Base-by-base conservation (phyloP, 495 filamentous ascomycete species). In the Cercophora newfieldiana region DNA sequence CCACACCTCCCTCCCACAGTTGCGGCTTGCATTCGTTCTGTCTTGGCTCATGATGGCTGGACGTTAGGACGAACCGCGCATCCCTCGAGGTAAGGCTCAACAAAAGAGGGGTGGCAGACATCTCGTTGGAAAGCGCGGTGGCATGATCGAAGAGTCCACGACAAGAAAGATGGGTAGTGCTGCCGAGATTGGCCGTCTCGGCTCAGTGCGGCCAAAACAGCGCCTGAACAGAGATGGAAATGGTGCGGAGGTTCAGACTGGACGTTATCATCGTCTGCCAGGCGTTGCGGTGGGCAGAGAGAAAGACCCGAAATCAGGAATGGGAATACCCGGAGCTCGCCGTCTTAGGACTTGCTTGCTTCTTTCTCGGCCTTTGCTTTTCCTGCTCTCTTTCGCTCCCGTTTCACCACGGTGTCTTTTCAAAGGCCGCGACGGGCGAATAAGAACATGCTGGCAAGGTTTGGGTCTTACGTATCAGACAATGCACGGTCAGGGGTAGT, bases 391-490 rank as follows among this genome's bases (percentile, higher is more conserved):
- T n/a, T n/a, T n/a, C n/a, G n/a, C n/a, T n/a, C n/a, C n/a, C n/a
- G n/a, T 8, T 25, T 60, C 25, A 25, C 21, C 26, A 1, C 51
- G 22, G 10, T 10, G 3, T 19, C 44, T 28, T 37, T 24, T 44
- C 37, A 31, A 25, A 7, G 7, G 31, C 24, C 24, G 37, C 37
- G 18, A 22, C 22, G 8, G 21, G 5, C 51, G 51, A 55, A 55
- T 55, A 24, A 54, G 51, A n/a, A 14, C 37, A 37, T 18, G 37
- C 18, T 44, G 37, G 37, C 37, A 60, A 26, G 25, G 58, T 60
- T 49, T 47, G 58, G 31, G 8, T 60, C 58, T 60, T 26, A 25
- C 33, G 58, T 60, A 60, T 60, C 58, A 60, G 58, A 60, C n/a
- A 25, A 21, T 60, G 58, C 58, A 60, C 31, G 21, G 58, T 21